phyloP scores from a whole-genome alignment of 2,329 filamentous ascomycete species.

The Fusarium euwallaceae region DNA sequence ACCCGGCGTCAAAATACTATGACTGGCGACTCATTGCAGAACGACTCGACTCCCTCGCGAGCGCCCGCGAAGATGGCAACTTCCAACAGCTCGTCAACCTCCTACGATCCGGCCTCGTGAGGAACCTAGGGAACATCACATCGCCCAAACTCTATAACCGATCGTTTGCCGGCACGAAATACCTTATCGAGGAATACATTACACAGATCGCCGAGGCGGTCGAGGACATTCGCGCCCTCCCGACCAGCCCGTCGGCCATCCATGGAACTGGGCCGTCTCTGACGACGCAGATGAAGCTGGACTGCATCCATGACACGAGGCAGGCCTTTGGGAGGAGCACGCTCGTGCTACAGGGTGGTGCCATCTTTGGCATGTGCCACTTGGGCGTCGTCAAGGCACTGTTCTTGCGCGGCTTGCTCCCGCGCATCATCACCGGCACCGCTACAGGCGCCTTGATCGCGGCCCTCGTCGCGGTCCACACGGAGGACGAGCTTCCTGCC shows the following conservation, averaged over 20 bases:
- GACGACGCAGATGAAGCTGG: constrained; percentile 83
- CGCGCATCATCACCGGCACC: constrained; percentile 91
- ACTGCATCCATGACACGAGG: constrained; percentile 87
- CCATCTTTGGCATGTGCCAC: constrained; percentile 92
- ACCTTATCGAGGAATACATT: constrained; percentile 91
- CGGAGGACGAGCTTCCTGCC: constrained; percentile 83
- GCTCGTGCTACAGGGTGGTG: constrained; percentile 88
- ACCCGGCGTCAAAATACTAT: constrained; percentile 84
- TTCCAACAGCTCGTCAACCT: constrained; percentile 82
- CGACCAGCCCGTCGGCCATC: constrained; percentile 62
- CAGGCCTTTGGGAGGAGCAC: constrained; percentile 90
- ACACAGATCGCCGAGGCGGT: constrained; percentile 85
- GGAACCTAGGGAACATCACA: constrained; percentile 93
- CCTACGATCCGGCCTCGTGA: constrained; percentile 81
- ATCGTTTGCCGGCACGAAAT: constrained; percentile 89
- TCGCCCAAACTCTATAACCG: constrained; percentile 84
- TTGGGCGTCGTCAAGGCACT: constrained; percentile 91
- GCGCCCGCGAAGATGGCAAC: constrained; percentile 78
- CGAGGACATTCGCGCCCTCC: constrained; percentile 78
- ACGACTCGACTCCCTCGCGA: constrained; percentile 77
- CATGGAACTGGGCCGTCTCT: constrained; percentile 59
- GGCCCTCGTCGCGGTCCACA: constrained; percentile 87
- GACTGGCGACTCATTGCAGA: constrained; percentile 88
- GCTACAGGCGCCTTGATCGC: constrained; percentile 92
- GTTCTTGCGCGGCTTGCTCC: constrained; percentile 82